phyloP scores from a whole-genome alignment of 164 flowering plant species.

The Piper longum region DNA sequence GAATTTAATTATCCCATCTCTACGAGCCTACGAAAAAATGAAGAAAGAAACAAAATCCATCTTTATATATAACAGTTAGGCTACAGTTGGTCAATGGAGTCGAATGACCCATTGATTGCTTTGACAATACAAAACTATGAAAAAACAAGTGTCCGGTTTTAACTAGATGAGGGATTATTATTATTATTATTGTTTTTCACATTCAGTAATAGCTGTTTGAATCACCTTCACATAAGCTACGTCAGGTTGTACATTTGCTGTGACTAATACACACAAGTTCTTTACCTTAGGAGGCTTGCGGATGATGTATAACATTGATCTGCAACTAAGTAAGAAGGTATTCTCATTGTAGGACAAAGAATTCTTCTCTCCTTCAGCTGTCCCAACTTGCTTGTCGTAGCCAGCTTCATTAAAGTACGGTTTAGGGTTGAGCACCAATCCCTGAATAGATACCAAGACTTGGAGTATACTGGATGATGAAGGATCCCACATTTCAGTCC shows the following conservation, averaged over 20 bases:
- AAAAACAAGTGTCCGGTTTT: too few relatives aligned
- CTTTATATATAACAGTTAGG: too few relatives aligned
- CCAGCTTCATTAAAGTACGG: constrained; percentile 99
- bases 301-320: constrained; percentile 81
- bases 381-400: constrained; percentile 94
- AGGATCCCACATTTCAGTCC: constrained; percentile 98
- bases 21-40: too few relatives aligned
- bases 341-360: constrained; percentile 94
- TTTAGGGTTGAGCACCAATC: constrained; percentile 79
- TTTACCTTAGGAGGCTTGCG: constrained; percentile 85
- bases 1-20: too few relatives aligned
- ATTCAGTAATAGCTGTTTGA: too few relatives aligned
- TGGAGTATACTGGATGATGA: constrained; percentile 94
- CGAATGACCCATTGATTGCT: too few relatives aligned
- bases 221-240: too few relatives aligned
- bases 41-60: too few relatives aligned
- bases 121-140: too few relatives aligned
- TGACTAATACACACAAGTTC: background rate
- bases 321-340: constrained; percentile 87
- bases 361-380: constrained; percentile 98
- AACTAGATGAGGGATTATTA: background rate
- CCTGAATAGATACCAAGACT: constrained; percentile 96
- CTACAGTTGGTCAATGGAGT: too few relatives aligned
- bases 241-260: too few relatives aligned
- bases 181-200: too few relatives aligned